Percentiles rank a stretch among this genome's conserved stretches.
phyloP scores from a whole-genome alignment of 176 grass and related monocot genomes.

The Carex cristatella region DNA sequence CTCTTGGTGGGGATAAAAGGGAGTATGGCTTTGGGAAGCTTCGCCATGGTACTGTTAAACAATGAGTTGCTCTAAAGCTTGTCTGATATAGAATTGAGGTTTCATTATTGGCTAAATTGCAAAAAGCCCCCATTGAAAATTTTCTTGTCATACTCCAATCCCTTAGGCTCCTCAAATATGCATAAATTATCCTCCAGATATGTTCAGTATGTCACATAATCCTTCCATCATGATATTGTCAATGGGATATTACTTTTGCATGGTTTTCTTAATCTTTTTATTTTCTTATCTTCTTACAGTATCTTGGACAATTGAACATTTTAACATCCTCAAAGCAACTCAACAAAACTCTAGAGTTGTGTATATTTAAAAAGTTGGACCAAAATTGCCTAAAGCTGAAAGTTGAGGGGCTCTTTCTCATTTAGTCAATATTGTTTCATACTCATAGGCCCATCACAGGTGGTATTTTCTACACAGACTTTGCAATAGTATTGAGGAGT shows the following conservation, averaged over 20 bases:
- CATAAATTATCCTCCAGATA: not conserved
- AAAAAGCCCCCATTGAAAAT: not conserved
- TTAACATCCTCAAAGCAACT: not conserved
- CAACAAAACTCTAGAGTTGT: not conserved
- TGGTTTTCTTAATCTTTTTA: not conserved
- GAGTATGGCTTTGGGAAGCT: constrained; percentile 96
- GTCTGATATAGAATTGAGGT: not conserved
- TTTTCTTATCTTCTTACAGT: constrained; percentile 3
- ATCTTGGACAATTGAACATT: not conserved
- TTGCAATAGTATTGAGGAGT: not conserved
- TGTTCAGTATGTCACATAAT: not conserved
- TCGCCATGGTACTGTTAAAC: constrained; percentile 39
- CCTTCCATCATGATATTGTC: not conserved
- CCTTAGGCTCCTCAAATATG: not conserved
- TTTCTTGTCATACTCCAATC: not conserved
- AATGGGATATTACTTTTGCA: not conserved
- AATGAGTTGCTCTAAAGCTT: not conserved
- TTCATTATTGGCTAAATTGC: not conserved
- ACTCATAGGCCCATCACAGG: not conserved
- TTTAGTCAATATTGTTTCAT: not conserved
- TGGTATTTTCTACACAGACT: not conserved
- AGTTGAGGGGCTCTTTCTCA: not conserved
- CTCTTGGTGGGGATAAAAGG: constrained; percentile 93
- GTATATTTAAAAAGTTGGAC: not conserved
- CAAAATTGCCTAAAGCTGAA: not conserved